These are phyloP conservation scores for Dysphania ambrosioides DNA, from an alignment of 148 eudicot genomes.

Conservation along the genomic window DNA sequence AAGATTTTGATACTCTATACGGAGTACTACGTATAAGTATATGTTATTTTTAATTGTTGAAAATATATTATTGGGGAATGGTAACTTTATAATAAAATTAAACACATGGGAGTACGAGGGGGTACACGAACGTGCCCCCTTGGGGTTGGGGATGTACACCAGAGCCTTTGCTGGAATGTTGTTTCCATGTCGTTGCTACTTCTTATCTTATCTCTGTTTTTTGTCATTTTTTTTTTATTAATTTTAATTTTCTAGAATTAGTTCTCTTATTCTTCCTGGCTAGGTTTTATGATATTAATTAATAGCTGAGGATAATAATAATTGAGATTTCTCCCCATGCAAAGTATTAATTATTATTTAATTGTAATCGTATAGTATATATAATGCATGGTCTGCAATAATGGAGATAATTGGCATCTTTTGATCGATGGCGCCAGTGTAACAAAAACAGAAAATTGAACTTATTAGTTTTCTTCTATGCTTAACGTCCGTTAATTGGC, in stretches of 20 bases:
- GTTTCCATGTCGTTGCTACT: slow-evolving; percentile 27
- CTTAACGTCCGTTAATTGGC: neutral
- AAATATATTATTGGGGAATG: neutral
- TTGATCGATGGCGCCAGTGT: neutral
- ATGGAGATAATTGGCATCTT: slow-evolving; percentile 14
- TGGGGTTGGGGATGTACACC: slow-evolving; percentile 6
- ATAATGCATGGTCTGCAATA: neutral
- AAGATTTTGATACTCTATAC: too few relatives aligned
- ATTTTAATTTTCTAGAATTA: neutral
- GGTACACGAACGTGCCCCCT: slow-evolving; percentile 27
- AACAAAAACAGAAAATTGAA: neutral
- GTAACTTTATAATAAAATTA: neutral
- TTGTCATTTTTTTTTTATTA: neutral
- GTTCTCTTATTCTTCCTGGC: slow-evolving; percentile 8
- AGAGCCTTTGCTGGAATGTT: slow-evolving; percentile 22
- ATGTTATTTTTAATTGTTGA: too few relatives aligned
- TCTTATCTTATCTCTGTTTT: neutral
- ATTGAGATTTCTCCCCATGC: neutral
- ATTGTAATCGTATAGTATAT: too few relatives aligned
- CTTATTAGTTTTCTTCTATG: neutral
- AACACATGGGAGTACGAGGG: slow-evolving; percentile 4
- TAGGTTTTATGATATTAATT: slow-evolving; percentile 16
- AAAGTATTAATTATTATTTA: neutral
- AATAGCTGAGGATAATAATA: neutral
- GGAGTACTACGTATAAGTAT: too few relatives aligned